These are phyloP conservation scores for Eucalyptus polybractea DNA, from an alignment of 345 rosid genomes.

Conservation along the genomic window DNA sequence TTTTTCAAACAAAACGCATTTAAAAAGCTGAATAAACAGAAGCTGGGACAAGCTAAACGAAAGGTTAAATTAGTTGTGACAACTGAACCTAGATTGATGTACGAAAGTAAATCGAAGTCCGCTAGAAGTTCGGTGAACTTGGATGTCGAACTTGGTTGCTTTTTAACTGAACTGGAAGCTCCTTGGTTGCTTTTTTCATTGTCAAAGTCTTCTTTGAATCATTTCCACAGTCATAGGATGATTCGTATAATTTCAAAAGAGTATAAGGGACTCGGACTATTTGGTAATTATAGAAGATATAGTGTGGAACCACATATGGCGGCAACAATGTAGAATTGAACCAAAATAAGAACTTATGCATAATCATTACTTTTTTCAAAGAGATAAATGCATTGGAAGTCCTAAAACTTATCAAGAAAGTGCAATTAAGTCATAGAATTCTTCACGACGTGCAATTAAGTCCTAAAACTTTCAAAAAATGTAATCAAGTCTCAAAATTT, in stretches of 20 bases:
- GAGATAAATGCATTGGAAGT: fast-evolving
- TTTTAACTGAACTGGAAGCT: not conserved
- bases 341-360: not conserved
- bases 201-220: not conserved
- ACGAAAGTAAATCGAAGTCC: not conserved
- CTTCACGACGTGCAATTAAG: too few relatives aligned
- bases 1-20: not conserved
- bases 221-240: not conserved
- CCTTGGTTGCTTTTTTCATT: not conserved
- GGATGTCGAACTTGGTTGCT: not conserved
- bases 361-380: not conserved
- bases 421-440: too few relatives aligned
- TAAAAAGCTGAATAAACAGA: not conserved
- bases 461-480: too few relatives aligned
- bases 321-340: not conserved
- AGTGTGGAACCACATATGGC: not conserved
- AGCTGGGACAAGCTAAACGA: not conserved
- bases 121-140: not conserved
- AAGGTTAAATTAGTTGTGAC: not conserved
- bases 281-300: not conserved
- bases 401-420: too few relatives aligned
- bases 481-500: too few relatives aligned
- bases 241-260: not conserved
- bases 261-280: not conserved
- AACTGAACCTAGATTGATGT: not conserved